phyloP scores from a whole-genome alignment of 768 basidiomycete species.

The Saitozyma podzolica region DNA sequence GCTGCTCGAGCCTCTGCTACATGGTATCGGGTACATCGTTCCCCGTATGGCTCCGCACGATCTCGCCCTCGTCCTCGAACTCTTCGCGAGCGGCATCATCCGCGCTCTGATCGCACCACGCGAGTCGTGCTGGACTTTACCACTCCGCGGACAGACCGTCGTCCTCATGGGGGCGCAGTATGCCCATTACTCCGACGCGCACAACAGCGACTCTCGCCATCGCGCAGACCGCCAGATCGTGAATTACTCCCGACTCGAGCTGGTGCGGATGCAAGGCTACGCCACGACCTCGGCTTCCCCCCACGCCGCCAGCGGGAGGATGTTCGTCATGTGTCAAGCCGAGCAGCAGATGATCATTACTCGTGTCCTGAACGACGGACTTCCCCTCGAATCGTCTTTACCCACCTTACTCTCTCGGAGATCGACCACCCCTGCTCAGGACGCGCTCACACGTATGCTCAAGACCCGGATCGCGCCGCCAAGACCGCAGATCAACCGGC shows the following conservation, averaged over 20 bases:
- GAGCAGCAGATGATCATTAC: constrained; percentile 79
- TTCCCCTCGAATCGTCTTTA: constrained; percentile 83
- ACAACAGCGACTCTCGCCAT: constrained; percentile 21
- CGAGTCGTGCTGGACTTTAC: constrained; percentile 85
- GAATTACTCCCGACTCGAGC: constrained; percentile 77
- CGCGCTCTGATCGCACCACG: constrained; percentile 78
- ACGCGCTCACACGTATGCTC: constrained; percentile 25
- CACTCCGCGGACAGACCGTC: constrained; percentile 75
- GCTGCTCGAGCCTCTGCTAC: constrained; percentile 71
- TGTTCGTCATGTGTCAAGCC: constrained; percentile 84
- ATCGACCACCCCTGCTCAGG: not conserved
- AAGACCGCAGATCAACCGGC: constrained; percentile 16
- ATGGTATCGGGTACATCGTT: constrained; percentile 86
- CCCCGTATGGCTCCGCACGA: constrained; percentile 69
- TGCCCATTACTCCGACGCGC: constrained; percentile 52
- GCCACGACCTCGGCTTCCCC: constrained; percentile 55
- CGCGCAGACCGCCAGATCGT: constrained; percentile 59
- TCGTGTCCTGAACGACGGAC: constrained; percentile 81
- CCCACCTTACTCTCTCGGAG: constrained; percentile 17
- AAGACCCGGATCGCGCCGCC: constrained; percentile 21
- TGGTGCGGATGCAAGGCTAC: constrained; percentile 87
- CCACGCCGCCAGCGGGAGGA: constrained; percentile 56
- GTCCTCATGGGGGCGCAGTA: constrained; percentile 94
- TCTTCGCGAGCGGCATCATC: constrained; percentile 77
- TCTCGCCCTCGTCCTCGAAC: constrained; percentile 69